Base-by-base conservation (phyloP, 495 filamentous ascomycete species). In the Aeminium ludgeri region DNA sequence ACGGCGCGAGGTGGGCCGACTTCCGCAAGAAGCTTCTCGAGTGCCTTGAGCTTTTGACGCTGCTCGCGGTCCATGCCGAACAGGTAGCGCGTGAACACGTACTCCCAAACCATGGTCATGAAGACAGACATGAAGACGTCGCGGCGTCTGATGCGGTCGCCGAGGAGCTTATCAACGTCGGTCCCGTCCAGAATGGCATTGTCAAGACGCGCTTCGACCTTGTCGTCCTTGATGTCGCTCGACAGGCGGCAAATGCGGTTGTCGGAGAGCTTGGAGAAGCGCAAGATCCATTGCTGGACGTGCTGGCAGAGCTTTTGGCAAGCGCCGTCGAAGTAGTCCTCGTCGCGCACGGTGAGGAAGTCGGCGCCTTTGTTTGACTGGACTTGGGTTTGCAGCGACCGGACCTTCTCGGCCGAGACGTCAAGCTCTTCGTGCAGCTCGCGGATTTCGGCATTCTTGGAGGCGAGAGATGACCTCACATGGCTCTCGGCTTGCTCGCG, bases 41-140 rank as follows among this genome's bases (percentile, higher is more conserved):
- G 73, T 6, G 73, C 72, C 62, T 96, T 92, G 55, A 97, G 79
- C 55, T 92, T 94, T 60, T 96, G 86, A 19, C 91, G 80, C 55
- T 97, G 86, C 55, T 94, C 89, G 38, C 85, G 72, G 60, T 95
- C 87, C 83, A 96, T 89, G 46, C 91, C 89, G 54, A 97, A 96
- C 28, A 97, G 74, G 55, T 96, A 97, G 41, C 91, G 78, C 10
- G 86, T 92, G 59, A 97, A 97, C 55, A 97, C 76, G 53, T 82
- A 93, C 56, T 96, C 87, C 84, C 85, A 95, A 28, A 96, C 74
- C 82, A 97, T 92, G 33, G 76, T 86, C 85, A 95, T 96, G 47
- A 85, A 78, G 49, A 96, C 81, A 18, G 82, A 86, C 81, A 94
- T 93, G 64, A 96, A 91, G 27, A 95, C 79, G 61, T 94, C 83